phyloP scores from a whole-genome alignment of 2,329 filamentous ascomycete species.

The Chaetomiaceae sp. region DNA sequence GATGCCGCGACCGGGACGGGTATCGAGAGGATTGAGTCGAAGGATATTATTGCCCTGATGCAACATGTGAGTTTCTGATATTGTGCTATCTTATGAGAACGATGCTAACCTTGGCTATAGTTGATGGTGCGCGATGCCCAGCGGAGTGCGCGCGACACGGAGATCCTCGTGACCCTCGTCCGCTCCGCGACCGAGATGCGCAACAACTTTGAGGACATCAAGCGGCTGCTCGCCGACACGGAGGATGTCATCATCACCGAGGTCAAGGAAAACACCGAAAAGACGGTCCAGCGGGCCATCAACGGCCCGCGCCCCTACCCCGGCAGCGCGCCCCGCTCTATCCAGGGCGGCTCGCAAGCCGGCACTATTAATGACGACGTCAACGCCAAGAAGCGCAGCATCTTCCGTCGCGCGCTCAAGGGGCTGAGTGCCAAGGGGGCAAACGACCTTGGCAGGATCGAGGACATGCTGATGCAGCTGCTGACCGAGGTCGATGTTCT shows the following conservation, averaged over 20 bases:
- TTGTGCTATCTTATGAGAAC: not conserved
- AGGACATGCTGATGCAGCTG: conserved; percentile 87
- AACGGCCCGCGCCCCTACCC: conserved; percentile 84
- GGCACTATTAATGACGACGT: conserved; percentile 49
- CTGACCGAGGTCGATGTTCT: conserved; percentile 86
- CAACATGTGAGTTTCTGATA: conserved; percentile 66
- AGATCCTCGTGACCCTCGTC: conserved; percentile 91
- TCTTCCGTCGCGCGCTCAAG: conserved; percentile 92
- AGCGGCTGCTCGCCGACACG: conserved; percentile 82
- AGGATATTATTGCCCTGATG: conserved; percentile 96
- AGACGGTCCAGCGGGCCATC: conserved; percentile 74
- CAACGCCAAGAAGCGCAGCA: conserved; percentile 77
- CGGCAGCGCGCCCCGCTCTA: conserved; percentile 54
- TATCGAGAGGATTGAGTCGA: conserved; percentile 88
- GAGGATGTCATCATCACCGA: conserved; percentile 84
- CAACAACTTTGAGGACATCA: conserved; percentile 92
- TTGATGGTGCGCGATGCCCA: conserved; percentile 96
- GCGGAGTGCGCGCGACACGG: conserved; percentile 90
- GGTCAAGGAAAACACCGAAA: conserved; percentile 82
- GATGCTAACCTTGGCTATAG: conserved; percentile 37
- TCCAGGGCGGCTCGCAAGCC: conserved; percentile 51
- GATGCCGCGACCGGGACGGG: conserved; percentile 83
- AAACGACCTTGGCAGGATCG: conserved; percentile 82
- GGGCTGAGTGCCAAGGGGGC: conserved; percentile 82
- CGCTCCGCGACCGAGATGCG: conserved; percentile 95